phyloP scores from a whole-genome alignment of 2,329 filamentous ascomycete species.

The Neoarthrinium moseri region DNA sequence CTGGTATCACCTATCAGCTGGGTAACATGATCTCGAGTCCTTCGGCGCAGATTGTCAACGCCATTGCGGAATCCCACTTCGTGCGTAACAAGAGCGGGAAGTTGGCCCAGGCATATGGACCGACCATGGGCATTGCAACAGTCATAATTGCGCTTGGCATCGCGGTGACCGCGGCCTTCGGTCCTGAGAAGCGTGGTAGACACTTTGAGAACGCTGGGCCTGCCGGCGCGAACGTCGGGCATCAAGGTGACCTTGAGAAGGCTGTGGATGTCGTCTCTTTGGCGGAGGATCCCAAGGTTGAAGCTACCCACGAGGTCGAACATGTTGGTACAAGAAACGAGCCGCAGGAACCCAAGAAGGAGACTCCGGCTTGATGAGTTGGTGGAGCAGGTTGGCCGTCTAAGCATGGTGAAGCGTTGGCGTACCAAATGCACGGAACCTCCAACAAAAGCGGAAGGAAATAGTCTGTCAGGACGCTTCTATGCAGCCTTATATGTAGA shows the following conservation, averaged over 20 bases:
- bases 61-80: slow-evolving; percentile 62
- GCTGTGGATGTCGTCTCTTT: slow-evolving; percentile 22
- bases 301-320: too few species aligned
- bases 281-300: slow-evolving; percentile 1
- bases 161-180: slow-evolving; percentile 63
- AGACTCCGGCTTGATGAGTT: neutral
- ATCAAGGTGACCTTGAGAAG: slow-evolving; percentile 25
- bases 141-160: slow-evolving; percentile 75
- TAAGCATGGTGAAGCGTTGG: too few species aligned
- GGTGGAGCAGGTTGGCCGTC: too few species aligned
- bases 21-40: slow-evolving; percentile 75
- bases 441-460: too few species aligned
- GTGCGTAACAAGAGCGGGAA: slow-evolving; percentile 55
- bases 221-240: slow-evolving; percentile 39
- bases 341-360: slow-evolving; percentile 1
- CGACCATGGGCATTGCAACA: slow-evolving; percentile 73
- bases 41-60: slow-evolving; percentile 75
- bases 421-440: too few species aligned
- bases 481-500: too few species aligned
- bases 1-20: slow-evolving; percentile 71
- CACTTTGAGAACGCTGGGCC: slow-evolving; percentile 62
- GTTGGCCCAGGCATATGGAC: slow-evolving; percentile 68
- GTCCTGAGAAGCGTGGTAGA: slow-evolving; percentile 72
- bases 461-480: too few species aligned
- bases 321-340: too few species aligned